Evolutionary conservation across 2,329 filamentous ascomycete species (phyloP), one percentile per base, ranked within the genome.

Genomic region (Trichoderma endophyticum): DNA sequence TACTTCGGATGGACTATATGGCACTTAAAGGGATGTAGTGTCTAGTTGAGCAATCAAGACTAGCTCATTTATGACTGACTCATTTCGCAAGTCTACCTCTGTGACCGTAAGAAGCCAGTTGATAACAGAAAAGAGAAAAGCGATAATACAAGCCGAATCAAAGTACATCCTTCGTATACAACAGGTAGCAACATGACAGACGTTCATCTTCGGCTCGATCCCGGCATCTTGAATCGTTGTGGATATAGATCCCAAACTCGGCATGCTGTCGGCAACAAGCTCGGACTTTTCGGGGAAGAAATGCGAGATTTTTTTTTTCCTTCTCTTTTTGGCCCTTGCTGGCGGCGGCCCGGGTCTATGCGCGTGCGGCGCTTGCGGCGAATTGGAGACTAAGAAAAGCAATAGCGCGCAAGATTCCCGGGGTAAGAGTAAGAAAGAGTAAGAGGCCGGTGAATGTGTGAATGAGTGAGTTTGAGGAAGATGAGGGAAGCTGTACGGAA

Each of bases 211-310:
- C 43, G n/a, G n/a, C 48, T 54, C 21, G 18, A 51, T 28, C 54
- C 54, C 24, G 26, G 54, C 54, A 60, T 30, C 56, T 62, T n/a
- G 7, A 24, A 54, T 24, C 59, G 9, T 48, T 48, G 63, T 56
- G 63, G 63, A 66, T 28, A 32, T 18, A 11, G 9, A 21, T 34
- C 12, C 21, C 30, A 30, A 15, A 26, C 34, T 61, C 57, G 66
- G 66, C 4, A 34, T 62, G 57, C 21, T 26, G 28, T 61, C 66
- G 66, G 66, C 12, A 28, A 36, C 43, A 43, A 34, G 26, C n/a
- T 70, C 66, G 57, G 66, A 70, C 15, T 62, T 69, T 32, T 70
- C 66, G 66, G 66, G 57, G 64, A 21, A 14, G 11, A n/a, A 32
- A 5, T 36, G 57, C 57, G 66, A 70, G 36, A 61, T 48, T 68